Evolutionary conservation across 305 asterid genomes (phyloP).

Genomic region (Solanum hybrid): DNA sequence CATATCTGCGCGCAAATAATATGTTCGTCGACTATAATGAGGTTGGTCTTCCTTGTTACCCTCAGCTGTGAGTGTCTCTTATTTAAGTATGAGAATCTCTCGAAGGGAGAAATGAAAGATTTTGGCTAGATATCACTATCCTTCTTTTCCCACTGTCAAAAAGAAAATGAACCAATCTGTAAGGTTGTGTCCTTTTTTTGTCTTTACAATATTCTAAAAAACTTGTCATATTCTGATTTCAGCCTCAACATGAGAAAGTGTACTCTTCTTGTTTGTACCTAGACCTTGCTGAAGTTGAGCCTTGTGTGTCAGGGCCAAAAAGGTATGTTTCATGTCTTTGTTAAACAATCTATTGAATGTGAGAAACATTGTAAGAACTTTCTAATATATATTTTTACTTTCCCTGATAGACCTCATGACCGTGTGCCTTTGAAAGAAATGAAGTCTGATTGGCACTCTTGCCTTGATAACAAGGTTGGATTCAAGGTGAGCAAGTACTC

Average conservation of each 20-base stretch:
- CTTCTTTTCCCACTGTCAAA: not conserved
- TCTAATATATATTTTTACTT: not conserved
- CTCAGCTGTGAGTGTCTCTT: not conserved
- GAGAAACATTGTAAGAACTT: not conserved
- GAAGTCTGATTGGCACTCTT: conserved; percentile 95
- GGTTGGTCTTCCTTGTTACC: conserved; percentile 24
- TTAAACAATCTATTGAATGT: not conserved
- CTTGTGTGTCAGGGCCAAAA: conserved; percentile 90
- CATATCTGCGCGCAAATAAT: conserved; percentile 81
- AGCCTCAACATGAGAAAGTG: conserved; percentile 84
- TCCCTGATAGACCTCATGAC: conserved; percentile 78
- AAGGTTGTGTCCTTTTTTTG: not conserved
- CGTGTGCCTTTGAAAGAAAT: conserved; percentile 81
- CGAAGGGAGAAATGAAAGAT: not conserved
- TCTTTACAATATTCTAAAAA: not conserved
- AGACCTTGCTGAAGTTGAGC: conserved; percentile 69
- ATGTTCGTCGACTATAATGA: conserved; percentile 85
- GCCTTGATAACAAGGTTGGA: conserved; percentile 90
- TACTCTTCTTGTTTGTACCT: conserved; percentile 66
- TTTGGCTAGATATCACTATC: not conserved
- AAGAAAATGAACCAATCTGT: not conserved
- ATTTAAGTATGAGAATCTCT: not conserved
- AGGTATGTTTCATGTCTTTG: conserved; percentile 32
- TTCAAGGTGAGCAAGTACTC: conserved; percentile 63
- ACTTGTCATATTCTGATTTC: conserved; percentile 14